Evolutionary conservation across 1,284 basidiomycete species (phyloP).

Genomic region (Pseudozyma tsukubaensis): DNA sequence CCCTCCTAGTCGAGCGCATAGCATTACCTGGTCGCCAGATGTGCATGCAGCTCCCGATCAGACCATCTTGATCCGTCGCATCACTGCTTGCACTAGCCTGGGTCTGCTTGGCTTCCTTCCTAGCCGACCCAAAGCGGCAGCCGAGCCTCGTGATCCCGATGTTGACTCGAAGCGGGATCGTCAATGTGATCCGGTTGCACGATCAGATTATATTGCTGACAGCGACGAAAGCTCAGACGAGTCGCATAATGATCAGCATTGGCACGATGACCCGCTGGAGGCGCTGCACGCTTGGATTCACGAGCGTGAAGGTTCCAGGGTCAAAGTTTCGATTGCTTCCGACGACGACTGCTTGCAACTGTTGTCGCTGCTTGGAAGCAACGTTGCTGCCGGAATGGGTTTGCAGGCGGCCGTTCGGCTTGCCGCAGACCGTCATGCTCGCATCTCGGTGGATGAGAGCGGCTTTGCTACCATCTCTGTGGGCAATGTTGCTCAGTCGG

Average conservation of each 20-base stretch:
- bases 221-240: background rate
- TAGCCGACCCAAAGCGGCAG: conserved; percentile 32
- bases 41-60: conserved; percentile 37
- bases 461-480: conserved; percentile 28
- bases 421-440: conserved; percentile 34
- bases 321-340: conserved; percentile 43
- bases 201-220: background rate
- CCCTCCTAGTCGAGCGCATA: conserved; percentile 12
- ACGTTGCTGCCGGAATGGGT: conserved; percentile 3
- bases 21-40: conserved; percentile 29
- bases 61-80: conserved; percentile 47
- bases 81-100: conserved; percentile 35
- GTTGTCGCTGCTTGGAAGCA: conserved; percentile 20
- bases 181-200: conserved; percentile 6
- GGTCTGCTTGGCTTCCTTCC: conserved; percentile 37
- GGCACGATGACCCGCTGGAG: conserved; percentile 43
- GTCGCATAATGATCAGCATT: background rate
- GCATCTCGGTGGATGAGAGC: conserved; percentile 16
- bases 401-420: conserved; percentile 19
- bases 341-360: conserved; percentile 46
- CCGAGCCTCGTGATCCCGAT: conserved; percentile 46
- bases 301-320: conserved; percentile 7
- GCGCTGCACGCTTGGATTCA: conserved; percentile 47
- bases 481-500: background rate
- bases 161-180: conserved; percentile 17